Conservation (phyloP, 768 basidiomycete species). For the Russula sp. region DNA sequence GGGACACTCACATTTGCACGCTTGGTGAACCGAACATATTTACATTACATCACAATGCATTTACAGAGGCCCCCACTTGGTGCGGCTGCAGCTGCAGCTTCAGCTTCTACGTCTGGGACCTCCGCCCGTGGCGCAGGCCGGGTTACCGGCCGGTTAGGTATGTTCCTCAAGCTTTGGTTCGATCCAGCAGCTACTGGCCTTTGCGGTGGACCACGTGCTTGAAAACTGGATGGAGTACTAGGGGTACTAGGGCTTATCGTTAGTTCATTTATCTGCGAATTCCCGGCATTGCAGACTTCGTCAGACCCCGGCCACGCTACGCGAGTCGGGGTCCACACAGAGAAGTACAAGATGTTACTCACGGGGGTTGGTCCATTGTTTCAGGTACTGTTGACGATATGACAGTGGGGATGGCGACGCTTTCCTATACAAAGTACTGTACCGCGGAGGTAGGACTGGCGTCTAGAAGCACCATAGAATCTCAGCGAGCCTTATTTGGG, state of each 20-base stretch:
- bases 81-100: too few relatives aligned
- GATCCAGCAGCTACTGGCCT: not conserved
- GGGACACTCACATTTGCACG: not conserved
- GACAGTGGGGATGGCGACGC: not conserved
- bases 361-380: not conserved
- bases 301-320: too few relatives aligned
- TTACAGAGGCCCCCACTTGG: not conserved
- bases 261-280: not conserved
- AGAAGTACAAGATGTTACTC: not conserved
- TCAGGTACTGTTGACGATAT: not conserved
- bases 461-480: not conserved
- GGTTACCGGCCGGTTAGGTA: too few relatives aligned
- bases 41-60: not conserved
- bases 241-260: not conserved
- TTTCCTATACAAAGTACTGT: not conserved
- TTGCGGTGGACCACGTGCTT: not conserved
- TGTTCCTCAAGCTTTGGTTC: too few relatives aligned
- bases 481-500: not conserved
- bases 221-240: not conserved
- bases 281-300: too few relatives aligned
- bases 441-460: not conserved
- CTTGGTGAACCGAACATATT: not conserved
- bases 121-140: too few relatives aligned
- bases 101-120: too few relatives aligned
- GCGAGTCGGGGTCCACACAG: not conserved